Percentiles rank a stretch among this genome's conserved stretches.
Evolutionary conservation across 2,329 filamentous ascomycete genomes (phyloP).

Genomic region (Fusarium mundagurra): DNA sequence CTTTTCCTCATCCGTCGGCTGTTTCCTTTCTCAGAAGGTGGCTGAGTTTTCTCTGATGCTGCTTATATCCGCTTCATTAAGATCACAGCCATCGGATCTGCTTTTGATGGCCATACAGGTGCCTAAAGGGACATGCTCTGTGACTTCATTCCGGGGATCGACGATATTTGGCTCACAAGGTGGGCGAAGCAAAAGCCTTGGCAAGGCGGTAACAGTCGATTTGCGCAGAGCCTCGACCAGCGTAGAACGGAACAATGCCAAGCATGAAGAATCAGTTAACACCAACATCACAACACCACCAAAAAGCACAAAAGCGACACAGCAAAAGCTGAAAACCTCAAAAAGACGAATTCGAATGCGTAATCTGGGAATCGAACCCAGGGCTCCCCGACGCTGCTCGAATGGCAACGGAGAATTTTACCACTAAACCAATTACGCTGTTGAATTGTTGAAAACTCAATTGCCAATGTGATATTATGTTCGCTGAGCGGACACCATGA

Average conservation of each 20-base stretch:
- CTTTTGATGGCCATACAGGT: not conserved
- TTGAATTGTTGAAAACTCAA: not conserved
- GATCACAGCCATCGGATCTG: not conserved
- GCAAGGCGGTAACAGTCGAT: not conserved
- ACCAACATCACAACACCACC: not conserved
- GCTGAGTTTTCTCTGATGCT: not conserved
- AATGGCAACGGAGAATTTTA: slow-evolving; percentile 26
- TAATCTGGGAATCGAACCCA: slow-evolving; percentile 28
- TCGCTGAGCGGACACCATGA: rapidly evolving
- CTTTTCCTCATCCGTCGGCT: not conserved
- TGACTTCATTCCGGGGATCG: slow-evolving; percentile 3
- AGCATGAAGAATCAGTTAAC: not conserved
- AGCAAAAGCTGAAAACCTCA: not conserved
- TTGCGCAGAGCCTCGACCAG: not conserved
- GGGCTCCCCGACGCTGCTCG: slow-evolving; percentile 17
- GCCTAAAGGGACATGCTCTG: not conserved
- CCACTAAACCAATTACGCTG: slow-evolving; percentile 27
- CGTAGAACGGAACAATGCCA: not conserved
- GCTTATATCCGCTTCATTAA: not conserved
- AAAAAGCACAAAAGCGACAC: not conserved
- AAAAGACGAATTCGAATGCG: not conserved
- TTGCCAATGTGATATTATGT: rapidly evolving
- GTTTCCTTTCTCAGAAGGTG: not conserved
- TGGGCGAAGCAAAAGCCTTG: not conserved
- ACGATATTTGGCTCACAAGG: not conserved